A percentile compares a stretch with the other conserved stretches of the same genome.
These are phyloP conservation scores for Vanderwaltozyma verrucispora DNA, from an alignment of 805 yeast genomes.

Conservation along the genomic window DNA sequence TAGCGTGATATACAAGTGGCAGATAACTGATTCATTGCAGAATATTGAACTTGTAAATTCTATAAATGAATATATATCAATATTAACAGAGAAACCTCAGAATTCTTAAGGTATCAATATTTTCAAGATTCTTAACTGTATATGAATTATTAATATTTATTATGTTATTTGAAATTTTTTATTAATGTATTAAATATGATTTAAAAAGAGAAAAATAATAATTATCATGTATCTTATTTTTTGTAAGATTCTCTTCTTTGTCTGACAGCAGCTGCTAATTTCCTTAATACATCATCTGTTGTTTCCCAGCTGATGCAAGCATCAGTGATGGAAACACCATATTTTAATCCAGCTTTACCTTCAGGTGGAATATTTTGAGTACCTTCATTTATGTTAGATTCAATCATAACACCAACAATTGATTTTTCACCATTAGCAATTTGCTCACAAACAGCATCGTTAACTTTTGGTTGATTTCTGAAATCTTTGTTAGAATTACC, in stretches of 20 bases:
- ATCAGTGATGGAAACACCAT: constrained; percentile 96
- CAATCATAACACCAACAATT: constrained; percentile 95
- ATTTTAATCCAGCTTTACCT: constrained; percentile 66
- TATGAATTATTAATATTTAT: no score
- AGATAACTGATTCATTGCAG: no score
- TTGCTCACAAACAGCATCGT: constrained; percentile 68
- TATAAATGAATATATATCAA: no score
- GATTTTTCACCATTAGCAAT: constrained; percentile 59
- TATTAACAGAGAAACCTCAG: no score
- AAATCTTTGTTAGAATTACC: constrained; percentile 90
- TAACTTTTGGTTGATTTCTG: constrained; percentile 88
- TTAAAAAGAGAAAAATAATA: no score
- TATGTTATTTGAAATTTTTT: no score
- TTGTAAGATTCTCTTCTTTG: constrained; percentile 44
- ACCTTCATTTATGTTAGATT: constrained; percentile 84
- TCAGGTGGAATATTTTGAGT: constrained; percentile 81
- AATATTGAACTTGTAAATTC: no score
- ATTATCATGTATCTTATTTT: no score
- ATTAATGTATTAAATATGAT: no score
- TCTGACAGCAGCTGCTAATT: constrained; percentile 71
- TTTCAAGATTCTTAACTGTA: no score
- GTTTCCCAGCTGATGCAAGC: constrained; percentile 90
- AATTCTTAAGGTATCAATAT: no score
- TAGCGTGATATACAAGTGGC: no score
- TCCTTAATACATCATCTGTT: constrained; percentile 61